phyloP scores from a whole-genome alignment of 306 rosid species.

The Prosopis cineraria region DNA sequence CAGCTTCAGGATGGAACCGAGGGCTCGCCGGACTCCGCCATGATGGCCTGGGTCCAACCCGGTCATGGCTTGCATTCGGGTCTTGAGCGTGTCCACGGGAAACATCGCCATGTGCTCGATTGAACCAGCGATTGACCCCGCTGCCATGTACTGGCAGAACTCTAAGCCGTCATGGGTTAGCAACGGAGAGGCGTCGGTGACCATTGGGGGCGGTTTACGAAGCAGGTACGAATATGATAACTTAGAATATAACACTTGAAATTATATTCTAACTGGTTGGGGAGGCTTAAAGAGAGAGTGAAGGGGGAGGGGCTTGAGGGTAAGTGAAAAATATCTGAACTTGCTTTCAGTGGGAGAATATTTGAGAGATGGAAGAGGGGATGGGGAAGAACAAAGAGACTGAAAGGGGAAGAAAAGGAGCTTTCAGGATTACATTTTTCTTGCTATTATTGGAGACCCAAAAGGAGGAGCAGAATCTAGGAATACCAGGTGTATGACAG shows the following conservation, averaged over 20 bases:
- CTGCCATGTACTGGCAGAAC: slow-evolving; percentile 84
- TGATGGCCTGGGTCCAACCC: slow-evolving; percentile 70
- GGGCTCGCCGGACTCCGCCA: slow-evolving; percentile 62
- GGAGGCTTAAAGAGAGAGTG: slow-evolving; percentile 4
- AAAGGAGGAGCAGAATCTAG: not conserved
- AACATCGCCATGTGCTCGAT: slow-evolving; percentile 88
- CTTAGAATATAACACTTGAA: too few species aligned
- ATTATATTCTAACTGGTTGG: not conserved
- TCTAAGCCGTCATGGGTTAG: slow-evolving; percentile 70
- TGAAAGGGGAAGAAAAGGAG: not conserved
- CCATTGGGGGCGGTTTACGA: not conserved
- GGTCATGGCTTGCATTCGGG: slow-evolving; percentile 74
- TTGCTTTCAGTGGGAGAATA: not conserved
- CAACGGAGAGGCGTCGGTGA: slow-evolving; percentile 41
- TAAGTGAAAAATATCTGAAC: slow-evolving; percentile 14
- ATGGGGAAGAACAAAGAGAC: slow-evolving; percentile 18
- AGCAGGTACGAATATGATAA: not conserved
- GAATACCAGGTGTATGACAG: too few species aligned
- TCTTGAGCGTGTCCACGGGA: slow-evolving; percentile 89
- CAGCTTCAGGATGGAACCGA: slow-evolving; percentile 51
- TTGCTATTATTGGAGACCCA: not conserved
- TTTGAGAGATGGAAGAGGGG: not conserved
- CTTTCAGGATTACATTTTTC: not conserved
- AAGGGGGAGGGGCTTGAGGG: slow-evolving; percentile 34
- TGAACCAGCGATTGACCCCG: slow-evolving; percentile 79